phyloP scores from a whole-genome alignment of 345 rosid species.

The Gossypium stocksii region DNA sequence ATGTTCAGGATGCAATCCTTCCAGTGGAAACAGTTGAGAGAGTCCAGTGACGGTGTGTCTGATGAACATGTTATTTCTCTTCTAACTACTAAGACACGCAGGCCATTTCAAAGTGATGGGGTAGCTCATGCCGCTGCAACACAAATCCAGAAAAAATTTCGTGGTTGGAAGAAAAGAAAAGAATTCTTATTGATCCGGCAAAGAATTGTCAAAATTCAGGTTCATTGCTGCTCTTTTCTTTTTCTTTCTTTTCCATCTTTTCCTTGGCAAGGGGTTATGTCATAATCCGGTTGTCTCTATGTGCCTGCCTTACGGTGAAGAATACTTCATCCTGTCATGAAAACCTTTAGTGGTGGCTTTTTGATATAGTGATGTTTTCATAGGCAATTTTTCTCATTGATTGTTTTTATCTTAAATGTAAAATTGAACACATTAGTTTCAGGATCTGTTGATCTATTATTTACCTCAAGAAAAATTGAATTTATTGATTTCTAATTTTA shows the following conservation, averaged over 20 bases:
- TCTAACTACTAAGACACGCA: conserved; percentile 44
- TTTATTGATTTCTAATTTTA: conserved; percentile 15
- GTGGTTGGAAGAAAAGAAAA: conserved; percentile 86
- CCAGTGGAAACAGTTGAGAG: conserved; percentile 60
- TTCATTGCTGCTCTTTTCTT: conserved; percentile 20
- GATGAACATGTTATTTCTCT: conserved; percentile 54
- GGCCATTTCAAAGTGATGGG: conserved; percentile 38
- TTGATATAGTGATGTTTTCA: not conserved
- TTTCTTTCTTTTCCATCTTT: conserved; percentile 13
- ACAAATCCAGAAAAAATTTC: conserved; percentile 85
- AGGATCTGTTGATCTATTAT: not conserved
- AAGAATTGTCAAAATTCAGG: conserved; percentile 92
- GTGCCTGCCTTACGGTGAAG: not conserved
- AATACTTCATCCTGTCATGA: conserved; percentile 14
- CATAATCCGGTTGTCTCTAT: not conserved
- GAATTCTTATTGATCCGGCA: conserved; percentile 77
- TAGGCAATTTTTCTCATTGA: no score
- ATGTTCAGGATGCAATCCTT: conserved; percentile 84
- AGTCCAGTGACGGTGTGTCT: conserved; percentile 39
- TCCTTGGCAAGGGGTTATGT: not conserved
- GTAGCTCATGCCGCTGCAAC: conserved; percentile 59
- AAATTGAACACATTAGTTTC: not conserved
- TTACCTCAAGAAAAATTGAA: not conserved
- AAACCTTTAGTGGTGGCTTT: not conserved
- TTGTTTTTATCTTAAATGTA: not conserved